Evolutionary conservation across 2,329 filamentous ascomycete genomes (phyloP).

Genomic region (Penicillium sp.): DNA sequence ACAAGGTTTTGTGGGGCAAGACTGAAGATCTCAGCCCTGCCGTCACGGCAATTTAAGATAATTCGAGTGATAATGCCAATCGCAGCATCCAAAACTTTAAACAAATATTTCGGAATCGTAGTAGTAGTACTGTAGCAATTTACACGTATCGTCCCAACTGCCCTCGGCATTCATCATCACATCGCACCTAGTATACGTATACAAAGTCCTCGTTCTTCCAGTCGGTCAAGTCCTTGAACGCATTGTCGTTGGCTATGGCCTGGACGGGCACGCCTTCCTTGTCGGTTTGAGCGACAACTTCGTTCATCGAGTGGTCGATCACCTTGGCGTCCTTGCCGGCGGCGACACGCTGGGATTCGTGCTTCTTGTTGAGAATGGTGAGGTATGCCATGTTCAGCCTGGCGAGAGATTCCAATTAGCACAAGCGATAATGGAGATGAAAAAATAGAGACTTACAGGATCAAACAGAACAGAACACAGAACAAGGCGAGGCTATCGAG

Average conservation of each 20-base stretch:
- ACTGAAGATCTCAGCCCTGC: not conserved
- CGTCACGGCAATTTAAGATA: not conserved
- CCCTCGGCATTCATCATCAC: not conserved
- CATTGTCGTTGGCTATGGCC: slow-evolving; percentile 46
- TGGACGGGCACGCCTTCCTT: slow-evolving; percentile 33
- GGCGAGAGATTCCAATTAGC: not conserved
- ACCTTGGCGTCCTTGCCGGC: slow-evolving; percentile 62
- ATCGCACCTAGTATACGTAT: slow-evolving; percentile 53
- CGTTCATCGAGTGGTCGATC: slow-evolving; percentile 62
- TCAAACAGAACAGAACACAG: slow-evolving; percentile 58
- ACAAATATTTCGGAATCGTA: not conserved
- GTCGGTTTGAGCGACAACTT: slow-evolving; percentile 27
- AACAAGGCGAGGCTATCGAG: slow-evolving; percentile 57
- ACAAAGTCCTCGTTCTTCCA: slow-evolving; percentile 65
- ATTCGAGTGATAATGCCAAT: not conserved
- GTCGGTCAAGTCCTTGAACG: slow-evolving; percentile 62
- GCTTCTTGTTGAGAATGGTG: slow-evolving; percentile 55
- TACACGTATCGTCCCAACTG: not conserved
- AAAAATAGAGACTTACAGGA: slow-evolving; percentile 34
- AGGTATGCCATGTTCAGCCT: slow-evolving; percentile 51
- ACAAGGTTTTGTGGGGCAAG: not conserved
- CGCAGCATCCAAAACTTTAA: not conserved
- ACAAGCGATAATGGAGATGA: not conserved
- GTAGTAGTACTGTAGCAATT: not conserved
- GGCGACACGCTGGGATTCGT: slow-evolving; percentile 56